phyloP scores from a whole-genome alignment of 495 filamentous ascomycete genomes.

The Trichoderma parareesei region DNA sequence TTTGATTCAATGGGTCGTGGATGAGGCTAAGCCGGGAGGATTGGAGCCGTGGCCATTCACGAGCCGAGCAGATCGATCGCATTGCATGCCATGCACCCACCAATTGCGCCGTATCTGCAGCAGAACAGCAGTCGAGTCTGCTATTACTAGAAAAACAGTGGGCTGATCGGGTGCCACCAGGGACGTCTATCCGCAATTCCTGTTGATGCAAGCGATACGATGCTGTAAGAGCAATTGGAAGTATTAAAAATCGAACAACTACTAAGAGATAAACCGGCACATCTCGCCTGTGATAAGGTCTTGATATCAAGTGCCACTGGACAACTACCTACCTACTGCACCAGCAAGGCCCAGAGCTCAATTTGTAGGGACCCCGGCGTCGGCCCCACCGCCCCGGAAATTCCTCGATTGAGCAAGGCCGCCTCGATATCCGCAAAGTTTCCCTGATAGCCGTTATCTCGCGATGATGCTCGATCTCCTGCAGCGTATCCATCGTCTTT shows the following conservation, averaged over 20 bases:
- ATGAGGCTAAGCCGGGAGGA: not conserved
- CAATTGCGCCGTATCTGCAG: not conserved
- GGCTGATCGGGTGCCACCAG: too few species aligned
- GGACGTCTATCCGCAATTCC: not conserved
- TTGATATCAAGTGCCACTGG: not conserved
- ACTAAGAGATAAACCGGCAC: not conserved
- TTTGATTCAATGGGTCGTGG: not conserved
- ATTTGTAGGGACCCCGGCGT: not conserved
- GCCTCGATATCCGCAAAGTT: not conserved
- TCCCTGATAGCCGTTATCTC: conserved; percentile 6
- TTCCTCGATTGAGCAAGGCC: conserved; percentile 1
- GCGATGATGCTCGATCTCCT: not conserved
- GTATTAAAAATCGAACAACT: not conserved
- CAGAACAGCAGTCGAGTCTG: too few species aligned
- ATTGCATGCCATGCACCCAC: not conserved
- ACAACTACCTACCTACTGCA: not conserved
- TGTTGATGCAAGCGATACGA: not conserved
- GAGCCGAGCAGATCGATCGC: not conserved
- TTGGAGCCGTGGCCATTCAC: not conserved
- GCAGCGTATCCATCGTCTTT: not conserved
- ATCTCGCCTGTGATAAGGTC: too few species aligned
- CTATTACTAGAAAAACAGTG: too few species aligned
- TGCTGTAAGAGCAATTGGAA: not conserved
- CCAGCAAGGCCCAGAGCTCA: not conserved
- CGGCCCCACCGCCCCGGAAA: conserved; percentile 7